Base-by-base conservation (phyloP, 2,329 filamentous ascomycete genomes). In the Emergomyces pasteurianus region DNA sequence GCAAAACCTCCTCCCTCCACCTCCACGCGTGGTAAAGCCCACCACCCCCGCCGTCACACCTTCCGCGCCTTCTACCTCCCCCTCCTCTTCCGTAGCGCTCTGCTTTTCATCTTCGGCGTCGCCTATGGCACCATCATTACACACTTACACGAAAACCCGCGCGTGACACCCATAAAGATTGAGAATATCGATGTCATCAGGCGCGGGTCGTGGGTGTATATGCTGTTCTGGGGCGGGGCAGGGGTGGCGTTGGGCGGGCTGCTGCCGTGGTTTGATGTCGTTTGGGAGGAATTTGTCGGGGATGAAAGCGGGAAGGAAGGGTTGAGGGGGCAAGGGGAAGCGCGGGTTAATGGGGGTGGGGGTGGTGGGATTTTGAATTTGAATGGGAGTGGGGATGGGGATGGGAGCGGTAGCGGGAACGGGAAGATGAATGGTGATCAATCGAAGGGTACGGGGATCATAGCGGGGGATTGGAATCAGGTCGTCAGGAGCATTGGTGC, bases 51-150 rank as follows among this genome's bases (percentile, higher is more conserved):
- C 43, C 71, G 74, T 59, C 76, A 72, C 57, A 74, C 73, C 2
- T 71, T 76, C 60, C 71, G 70, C 50, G 72, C 74, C 61, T 75
- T 77, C 34, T 72, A 78, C n/a, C 69, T 86, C 2, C 83, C 85
- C 0, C 73, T 87, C 1, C 65, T 75, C 4, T 68, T 83, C 31
- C 83, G 89, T 60, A 82, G 82, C 1, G 72, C 79, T 0, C 75
- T 94, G 2, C 80, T 97, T 10, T 94, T 94, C 69, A 75, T 81
- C 0, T 85, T 96, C 43, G 94, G 94, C 0, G 80, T 92, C 59
- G 83, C 86, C 18, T 97, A 96, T 72, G 92, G 92, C 1, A 78
- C 88, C 1, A 79, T 96, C 47, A 87, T 96, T 46, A 86, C 87
- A 23, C 86, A 90, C 70, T 78, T 97, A 52, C 90, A 92, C 67